Evolutionary conservation across 75 land plant genomes (phyloP).

Genomic region (Sequoia sempervirens): DNA sequence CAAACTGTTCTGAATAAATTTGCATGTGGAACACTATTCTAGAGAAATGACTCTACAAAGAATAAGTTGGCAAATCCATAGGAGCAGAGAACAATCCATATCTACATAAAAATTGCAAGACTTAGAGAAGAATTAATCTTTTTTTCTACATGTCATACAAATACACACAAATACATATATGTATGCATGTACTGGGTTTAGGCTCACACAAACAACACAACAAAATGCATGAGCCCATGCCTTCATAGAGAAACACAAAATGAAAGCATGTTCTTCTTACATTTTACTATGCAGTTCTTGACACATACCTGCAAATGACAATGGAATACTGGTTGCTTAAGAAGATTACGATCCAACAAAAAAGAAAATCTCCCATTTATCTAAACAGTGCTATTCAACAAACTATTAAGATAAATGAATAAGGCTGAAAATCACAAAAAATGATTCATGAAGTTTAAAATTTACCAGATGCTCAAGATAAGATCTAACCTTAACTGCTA

Average conservation of each 20-base stretch:
- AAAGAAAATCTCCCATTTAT: background rate
- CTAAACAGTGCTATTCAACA: background rate
- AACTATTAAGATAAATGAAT: background rate
- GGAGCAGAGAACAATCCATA: background rate
- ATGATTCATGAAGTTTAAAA: background rate
- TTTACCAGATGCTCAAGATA: background rate
- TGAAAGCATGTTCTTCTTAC: background rate
- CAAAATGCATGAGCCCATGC: background rate
- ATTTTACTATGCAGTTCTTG: background rate
- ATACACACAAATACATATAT: background rate
- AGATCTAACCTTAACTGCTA: slow-evolving; percentile 84
- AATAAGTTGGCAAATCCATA: background rate
- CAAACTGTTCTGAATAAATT: background rate
- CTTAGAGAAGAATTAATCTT: background rate
- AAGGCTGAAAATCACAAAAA: background rate
- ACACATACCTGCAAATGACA: background rate
- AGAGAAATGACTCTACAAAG: background rate
- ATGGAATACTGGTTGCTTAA: background rate
- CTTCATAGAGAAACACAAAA: background rate
- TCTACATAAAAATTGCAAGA: background rate
- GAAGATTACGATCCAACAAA: background rate
- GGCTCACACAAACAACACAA: background rate
- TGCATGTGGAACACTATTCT: background rate
- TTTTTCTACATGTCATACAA: background rate
- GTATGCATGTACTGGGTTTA: background rate